Conservation (phyloP, 345 rosid genomes). For the Leavenworthia alabamica region DNA sequence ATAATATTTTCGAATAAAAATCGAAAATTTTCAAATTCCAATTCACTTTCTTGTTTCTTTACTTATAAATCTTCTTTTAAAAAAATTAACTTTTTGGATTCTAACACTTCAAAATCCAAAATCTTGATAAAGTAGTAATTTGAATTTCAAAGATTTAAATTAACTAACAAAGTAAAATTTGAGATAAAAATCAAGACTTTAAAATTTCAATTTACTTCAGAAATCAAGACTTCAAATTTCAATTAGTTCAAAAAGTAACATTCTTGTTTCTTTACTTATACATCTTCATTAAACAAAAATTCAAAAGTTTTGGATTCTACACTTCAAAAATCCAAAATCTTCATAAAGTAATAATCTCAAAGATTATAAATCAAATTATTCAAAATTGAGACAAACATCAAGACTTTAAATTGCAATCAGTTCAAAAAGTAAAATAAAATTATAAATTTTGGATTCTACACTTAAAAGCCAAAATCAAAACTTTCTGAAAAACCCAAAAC, state of each 20-base stretch:
- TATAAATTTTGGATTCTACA: neutral
- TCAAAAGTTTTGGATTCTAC: neutral
- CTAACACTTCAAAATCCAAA: neutral
- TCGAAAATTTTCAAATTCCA: neutral
- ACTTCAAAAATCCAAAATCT: neutral
- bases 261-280: neutral
- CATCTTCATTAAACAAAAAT: no score
- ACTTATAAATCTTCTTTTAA: neutral
- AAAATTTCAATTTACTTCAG: neutral
- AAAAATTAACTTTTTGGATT: neutral
- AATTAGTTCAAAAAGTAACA: neutral
- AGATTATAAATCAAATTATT: neutral
- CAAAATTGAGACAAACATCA: neutral
- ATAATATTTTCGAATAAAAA: neutral
- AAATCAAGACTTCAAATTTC: neutral
- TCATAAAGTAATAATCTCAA: neutral
- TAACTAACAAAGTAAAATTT: neutral
- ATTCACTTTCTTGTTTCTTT: neutral
- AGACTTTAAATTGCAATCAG: neutral
- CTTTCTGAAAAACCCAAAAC: neutral
- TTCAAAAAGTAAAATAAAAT: no score
- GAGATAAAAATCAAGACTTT: neutral
- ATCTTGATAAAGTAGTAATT: neutral
- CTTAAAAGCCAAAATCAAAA: neutral
- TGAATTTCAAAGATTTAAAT: neutral